phyloP scores from a whole-genome alignment of 1,139 yeast genomes.

The Kodamaea derodonti region DNA sequence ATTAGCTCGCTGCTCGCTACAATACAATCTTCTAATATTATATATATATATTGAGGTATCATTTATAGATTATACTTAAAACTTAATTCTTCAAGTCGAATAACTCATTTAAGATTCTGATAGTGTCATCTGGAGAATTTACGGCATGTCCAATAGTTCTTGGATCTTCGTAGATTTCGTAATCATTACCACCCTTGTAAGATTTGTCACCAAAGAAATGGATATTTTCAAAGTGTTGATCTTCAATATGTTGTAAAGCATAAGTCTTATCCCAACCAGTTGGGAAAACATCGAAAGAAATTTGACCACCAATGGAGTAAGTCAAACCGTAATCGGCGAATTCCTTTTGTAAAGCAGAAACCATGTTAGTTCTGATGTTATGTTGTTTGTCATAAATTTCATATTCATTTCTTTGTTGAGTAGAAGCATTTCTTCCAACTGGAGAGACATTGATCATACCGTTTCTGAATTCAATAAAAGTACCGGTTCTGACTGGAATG shows the following conservation, averaged over 20 bases:
- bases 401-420: constrained; percentile 87
- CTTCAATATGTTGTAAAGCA: constrained; percentile 86
- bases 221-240: constrained; percentile 78
- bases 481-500: constrained; percentile 93
- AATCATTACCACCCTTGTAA: constrained; percentile 97
- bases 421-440: constrained; percentile 95
- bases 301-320: constrained; percentile 98
- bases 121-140: constrained; percentile 82
- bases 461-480: constrained; percentile 96
- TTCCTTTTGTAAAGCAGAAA: constrained; percentile 73
- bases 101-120: constrained; percentile 74
- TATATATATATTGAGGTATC: no score
- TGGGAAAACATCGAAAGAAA: constrained; percentile 98
- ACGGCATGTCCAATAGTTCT: constrained; percentile 97
- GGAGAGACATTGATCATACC: constrained; percentile 99
- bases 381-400: constrained; percentile 78
- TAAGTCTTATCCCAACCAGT: constrained; percentile 99
- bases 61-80: no score
- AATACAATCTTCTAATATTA: no score
- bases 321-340: constrained; percentile 85
- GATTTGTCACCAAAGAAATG: constrained; percentile 99
- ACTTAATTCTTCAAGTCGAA: constrained; percentile 60
- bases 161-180: constrained; percentile 85
- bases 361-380: constrained; percentile 79
- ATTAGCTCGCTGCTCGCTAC: no score